A percentile compares a stretch with the other conserved stretches of the same genome.
phyloP scores from a whole-genome alignment of 257 asterid species.

The Salvia splendens region DNA sequence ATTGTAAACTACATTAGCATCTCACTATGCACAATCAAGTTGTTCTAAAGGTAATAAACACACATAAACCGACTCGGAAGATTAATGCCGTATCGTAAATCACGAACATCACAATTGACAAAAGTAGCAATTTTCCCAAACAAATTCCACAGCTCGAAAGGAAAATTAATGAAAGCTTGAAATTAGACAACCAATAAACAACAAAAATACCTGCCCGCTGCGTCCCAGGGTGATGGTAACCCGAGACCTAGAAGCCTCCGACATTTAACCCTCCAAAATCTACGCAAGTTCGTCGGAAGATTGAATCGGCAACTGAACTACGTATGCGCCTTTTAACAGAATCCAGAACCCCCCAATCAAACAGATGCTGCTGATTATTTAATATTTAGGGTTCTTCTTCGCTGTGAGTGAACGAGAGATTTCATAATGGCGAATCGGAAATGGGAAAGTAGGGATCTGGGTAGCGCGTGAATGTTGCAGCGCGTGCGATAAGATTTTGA shows the following conservation, averaged over 20 bases:
- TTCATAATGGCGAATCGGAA: background rate
- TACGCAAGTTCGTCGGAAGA: constrained; percentile 20
- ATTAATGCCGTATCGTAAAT: background rate
- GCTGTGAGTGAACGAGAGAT: constrained; percentile 14
- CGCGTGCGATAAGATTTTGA: constrained; percentile 23
- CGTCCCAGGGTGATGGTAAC: constrained; percentile 89
- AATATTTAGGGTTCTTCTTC: constrained; percentile 36
- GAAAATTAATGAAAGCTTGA: background rate
- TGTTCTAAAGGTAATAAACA: background rate
- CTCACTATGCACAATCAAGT: constrained; percentile 20
- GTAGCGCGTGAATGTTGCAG: constrained; percentile 32
- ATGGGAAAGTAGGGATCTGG: background rate
- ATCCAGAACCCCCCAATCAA: constrained; percentile 26
- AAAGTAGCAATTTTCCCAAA: background rate
- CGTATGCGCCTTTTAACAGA: background rate
- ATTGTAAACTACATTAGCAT: constrained; percentile 25
- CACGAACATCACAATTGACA: constrained; percentile 4
- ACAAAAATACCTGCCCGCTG: constrained; percentile 63
- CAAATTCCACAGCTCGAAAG: background rate
- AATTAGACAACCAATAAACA: background rate
- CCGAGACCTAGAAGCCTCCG: constrained; percentile 71
- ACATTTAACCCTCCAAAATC: constrained; percentile 51
- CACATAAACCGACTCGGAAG: background rate
- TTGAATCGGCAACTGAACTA: background rate
- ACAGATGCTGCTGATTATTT: constrained; percentile 2